A percentile compares a stretch with the other conserved stretches of the same genome.
Conservation (phyloP, 2,329 filamentous ascomycete species). For the Pseudocercospora musae region DNA sequence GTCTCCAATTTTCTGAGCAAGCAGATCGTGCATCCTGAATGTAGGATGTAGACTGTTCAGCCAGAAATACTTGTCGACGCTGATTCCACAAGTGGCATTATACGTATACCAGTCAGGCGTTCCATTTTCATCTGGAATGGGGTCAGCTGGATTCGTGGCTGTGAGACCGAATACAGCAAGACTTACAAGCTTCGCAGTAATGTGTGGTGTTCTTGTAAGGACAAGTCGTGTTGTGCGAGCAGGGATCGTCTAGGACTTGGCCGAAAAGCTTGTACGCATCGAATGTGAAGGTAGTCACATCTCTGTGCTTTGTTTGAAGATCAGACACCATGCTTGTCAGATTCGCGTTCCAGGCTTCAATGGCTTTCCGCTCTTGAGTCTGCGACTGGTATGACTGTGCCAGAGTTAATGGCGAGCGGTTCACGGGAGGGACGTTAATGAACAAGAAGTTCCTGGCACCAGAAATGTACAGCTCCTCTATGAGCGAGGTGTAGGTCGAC, state of each 20-base stretch:
- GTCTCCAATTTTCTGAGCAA: conserved; percentile 50
- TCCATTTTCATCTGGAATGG: conserved; percentile 43
- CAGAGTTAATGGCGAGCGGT: conserved; percentile 35
- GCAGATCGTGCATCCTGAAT: conserved; percentile 58
- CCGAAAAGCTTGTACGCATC: conserved; percentile 54
- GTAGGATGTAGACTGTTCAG: conserved; percentile 63
- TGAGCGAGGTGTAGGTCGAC: conserved; percentile 33
- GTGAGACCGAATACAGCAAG: too few species aligned
- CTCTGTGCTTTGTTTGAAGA: conserved; percentile 39
- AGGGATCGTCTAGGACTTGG: conserved; percentile 52
- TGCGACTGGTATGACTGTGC: conserved; percentile 21
- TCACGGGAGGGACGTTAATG: conserved; percentile 48
- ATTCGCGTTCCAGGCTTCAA: conserved; percentile 52
- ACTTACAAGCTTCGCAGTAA: conserved; percentile 49
- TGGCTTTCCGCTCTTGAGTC: conserved; percentile 36
- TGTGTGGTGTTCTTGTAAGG: conserved; percentile 54
- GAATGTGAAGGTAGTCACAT: conserved; percentile 52
- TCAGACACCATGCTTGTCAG: conserved; percentile 42
- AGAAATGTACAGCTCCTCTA: conserved; percentile 41
- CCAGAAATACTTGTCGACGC: conserved; percentile 64
- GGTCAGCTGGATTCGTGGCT: neutral
- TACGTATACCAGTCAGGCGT: conserved; percentile 40
- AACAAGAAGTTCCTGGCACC: conserved; percentile 52
- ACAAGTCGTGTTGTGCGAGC: conserved; percentile 49
- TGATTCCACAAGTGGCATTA: conserved; percentile 49